Base-by-base conservation (phyloP, 441 rosid genomes). In the Biscutella laevigata region DNA sequence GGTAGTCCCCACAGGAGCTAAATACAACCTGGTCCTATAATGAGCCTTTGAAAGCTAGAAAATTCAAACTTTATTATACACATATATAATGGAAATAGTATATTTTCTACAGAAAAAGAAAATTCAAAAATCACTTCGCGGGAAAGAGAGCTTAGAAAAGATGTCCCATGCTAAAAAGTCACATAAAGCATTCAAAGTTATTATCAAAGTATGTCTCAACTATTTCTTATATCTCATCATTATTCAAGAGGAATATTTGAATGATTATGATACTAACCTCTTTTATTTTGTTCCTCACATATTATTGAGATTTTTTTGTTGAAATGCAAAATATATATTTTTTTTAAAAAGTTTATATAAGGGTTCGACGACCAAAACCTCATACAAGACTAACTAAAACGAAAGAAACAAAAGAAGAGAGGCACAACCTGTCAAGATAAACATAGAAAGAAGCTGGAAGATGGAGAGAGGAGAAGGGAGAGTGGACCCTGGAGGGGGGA, bases 101-200 rank as follows among this genome's bases (percentile, higher is more conserved):
- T 0, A 59, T 29, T 39, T 39, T n/a, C 27, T 29, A 42, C 39
- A 36, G 6, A 38, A 22, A 24, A 12, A 8, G 7, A 38, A 28
- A 7, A 48, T 48, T 29, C 41, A 38, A 29, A 59, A 21, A 32
- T 6, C 12, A 14, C 27, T 12, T 38, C 20, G 29, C 4, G n/a
- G 24, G 22, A 41, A 29, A n/a, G 30, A 41, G 34, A 54, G 60
- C n/a, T 6, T 36, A 36, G 33, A 52, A 25, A 16, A 52, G 10
- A 36, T 39, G 59, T 28, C 38, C 37, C 28, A 53, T 4, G 36
- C 5, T n/a, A 17, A n/a, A 38, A 8, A 4, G 28, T 20, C 22
- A 30, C 4, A 12, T 13, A 38, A 7, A 38, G 48, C 64, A 29
- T 48, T 59, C 57, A 40, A 29, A 38, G 39, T 26, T 58, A 16